These are phyloP conservation scores for Nemania sp. DNA, from an alignment of 2,329 filamentous ascomycete species.

Conservation along the genomic window DNA sequence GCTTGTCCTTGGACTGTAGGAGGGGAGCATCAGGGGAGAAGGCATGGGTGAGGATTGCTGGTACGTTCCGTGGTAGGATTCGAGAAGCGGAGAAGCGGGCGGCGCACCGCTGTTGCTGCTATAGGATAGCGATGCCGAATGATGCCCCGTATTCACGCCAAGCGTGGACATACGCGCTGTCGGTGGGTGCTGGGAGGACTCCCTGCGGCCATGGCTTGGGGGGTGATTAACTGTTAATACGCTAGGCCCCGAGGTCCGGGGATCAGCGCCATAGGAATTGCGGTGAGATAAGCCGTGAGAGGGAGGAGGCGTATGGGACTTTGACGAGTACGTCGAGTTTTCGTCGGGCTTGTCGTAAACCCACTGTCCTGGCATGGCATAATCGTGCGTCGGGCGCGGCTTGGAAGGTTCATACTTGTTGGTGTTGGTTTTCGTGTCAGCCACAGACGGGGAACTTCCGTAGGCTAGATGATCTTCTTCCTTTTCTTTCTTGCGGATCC, in stretches of 20 bases:
- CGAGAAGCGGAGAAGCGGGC: conserved; percentile 82
- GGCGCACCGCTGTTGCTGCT: conserved; percentile 49
- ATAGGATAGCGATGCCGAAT: conserved; percentile 49
- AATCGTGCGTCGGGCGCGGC: conserved; percentile 37
- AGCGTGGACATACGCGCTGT: conserved; percentile 57
- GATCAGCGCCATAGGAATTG: conserved; percentile 44
- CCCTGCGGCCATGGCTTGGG: conserved; percentile 39
- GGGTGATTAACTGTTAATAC: conserved; percentile 50
- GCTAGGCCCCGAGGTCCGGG: conserved; percentile 45
- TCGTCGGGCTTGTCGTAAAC: conserved; percentile 47
- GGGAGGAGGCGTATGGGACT: conserved; percentile 31
- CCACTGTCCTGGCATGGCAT: conserved; percentile 44
- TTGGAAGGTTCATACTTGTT: conserved; percentile 24
- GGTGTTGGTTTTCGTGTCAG: conserved; percentile 14
- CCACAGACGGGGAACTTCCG: conserved; percentile 41
- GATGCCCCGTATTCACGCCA: conserved; percentile 53
- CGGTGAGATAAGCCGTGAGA: conserved; percentile 36
- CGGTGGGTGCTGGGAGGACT: conserved; percentile 54
- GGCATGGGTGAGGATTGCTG: conserved; percentile 96
- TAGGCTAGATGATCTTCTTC: conserved; percentile 58
- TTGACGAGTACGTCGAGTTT: conserved; percentile 41
- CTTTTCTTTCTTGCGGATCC: conserved; percentile 41
- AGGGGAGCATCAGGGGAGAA: conserved; percentile 69
- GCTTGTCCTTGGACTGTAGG: conserved; percentile 51
- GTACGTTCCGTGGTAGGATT: conserved; percentile 92